Percentiles rank a stretch among this genome's conserved stretches.
Evolutionary conservation across 352 stramenopile genomes (phyloP).

Genomic region (Globisporangium megalacanthum): DNA sequence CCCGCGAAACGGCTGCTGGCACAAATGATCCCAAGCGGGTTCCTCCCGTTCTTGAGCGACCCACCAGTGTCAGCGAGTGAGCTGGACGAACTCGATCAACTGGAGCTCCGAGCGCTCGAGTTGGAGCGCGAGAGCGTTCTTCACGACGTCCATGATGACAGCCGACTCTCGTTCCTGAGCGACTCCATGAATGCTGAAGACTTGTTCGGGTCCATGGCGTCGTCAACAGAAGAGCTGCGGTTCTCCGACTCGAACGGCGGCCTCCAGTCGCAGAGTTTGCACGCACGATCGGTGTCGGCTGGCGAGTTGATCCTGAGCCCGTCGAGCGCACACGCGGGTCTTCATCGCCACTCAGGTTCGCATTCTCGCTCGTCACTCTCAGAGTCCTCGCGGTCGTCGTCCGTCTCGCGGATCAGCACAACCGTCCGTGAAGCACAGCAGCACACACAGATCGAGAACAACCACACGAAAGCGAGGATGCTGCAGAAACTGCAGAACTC

Average conservation of each 20-base stretch:
- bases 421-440: constrained; percentile 40
- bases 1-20: constrained; percentile 87
- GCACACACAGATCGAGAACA: constrained; percentile 48
- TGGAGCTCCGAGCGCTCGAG: constrained; percentile 66
- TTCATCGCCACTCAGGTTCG: constrained; percentile 23
- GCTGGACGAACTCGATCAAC: constrained; percentile 79
- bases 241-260: constrained; percentile 8
- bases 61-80: constrained; percentile 72
- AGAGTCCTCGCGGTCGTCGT: constrained; percentile 21
- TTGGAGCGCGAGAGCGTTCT: constrained; percentile 30
- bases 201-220: not conserved
- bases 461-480: constrained; percentile 58
- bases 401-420: constrained; percentile 21
- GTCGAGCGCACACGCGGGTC: not conserved
- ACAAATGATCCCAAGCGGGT: constrained; percentile 86
- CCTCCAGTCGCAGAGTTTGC: not conserved
- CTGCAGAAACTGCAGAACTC: constrained; percentile 59
- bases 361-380: constrained; percentile 33
- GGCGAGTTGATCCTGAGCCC: constrained; percentile 9
- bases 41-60: constrained; percentile 87
- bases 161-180: constrained; percentile 29
- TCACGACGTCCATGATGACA: constrained; percentile 26
- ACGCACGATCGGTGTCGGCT: constrained; percentile 7
- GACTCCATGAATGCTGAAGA: constrained; percentile 18
- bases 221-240: constrained; percentile 1